A percentile compares a stretch with the other conserved stretches of the same genome.
Conservation (phyloP, 2,329 filamentous ascomycete genomes). For the Xylariaceae sp. region DNA sequence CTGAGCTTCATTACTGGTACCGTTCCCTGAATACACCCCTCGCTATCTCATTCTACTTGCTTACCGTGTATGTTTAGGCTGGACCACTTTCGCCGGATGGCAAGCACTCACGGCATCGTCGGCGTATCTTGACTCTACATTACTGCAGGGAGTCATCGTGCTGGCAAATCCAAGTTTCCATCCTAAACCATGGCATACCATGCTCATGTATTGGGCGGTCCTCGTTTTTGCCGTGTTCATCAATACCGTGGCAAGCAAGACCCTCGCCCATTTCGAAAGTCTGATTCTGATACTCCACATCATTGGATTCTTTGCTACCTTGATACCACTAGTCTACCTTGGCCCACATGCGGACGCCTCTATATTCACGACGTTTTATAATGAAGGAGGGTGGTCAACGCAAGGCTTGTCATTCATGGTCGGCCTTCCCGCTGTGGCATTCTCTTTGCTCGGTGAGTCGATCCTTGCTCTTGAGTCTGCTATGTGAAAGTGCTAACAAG, state of each 20-base stretch:
- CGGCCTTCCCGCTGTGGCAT: constrained; percentile 4
- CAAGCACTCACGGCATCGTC: constrained; percentile 2
- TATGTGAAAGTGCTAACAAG: background rate
- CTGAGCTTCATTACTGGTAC: constrained; percentile 6
- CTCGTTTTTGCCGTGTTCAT: constrained; percentile 4
- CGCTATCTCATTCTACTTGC: too few relatives aligned
- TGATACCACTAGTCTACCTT: constrained; percentile 5
- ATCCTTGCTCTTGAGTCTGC: background rate
- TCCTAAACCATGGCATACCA: constrained; percentile 1
- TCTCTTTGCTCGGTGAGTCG: constrained; percentile 4
- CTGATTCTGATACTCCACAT: constrained; percentile 4
- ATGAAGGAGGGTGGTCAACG: constrained; percentile 7
- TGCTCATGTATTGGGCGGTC: constrained; percentile 4
- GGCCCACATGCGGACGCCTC: constrained; percentile 6
- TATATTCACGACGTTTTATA: constrained; percentile 10
- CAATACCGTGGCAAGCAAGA: constrained; percentile 1
- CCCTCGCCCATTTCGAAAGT: constrained; percentile 3
- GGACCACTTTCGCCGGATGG: constrained; percentile 6
- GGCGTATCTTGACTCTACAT: constrained; percentile 1
- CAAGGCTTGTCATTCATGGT: constrained; percentile 9
- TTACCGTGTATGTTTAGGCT: background rate
- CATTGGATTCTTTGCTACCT: constrained; percentile 2
- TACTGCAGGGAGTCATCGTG: constrained; percentile 4
- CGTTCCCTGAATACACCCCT: too few relatives aligned
- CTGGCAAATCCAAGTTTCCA: background rate